Percentiles rank a stretch among this genome's conserved stretches.
Conservation (phyloP, 1,284 basidiomycete species). For the Ceraceosorus bombacis region DNA sequence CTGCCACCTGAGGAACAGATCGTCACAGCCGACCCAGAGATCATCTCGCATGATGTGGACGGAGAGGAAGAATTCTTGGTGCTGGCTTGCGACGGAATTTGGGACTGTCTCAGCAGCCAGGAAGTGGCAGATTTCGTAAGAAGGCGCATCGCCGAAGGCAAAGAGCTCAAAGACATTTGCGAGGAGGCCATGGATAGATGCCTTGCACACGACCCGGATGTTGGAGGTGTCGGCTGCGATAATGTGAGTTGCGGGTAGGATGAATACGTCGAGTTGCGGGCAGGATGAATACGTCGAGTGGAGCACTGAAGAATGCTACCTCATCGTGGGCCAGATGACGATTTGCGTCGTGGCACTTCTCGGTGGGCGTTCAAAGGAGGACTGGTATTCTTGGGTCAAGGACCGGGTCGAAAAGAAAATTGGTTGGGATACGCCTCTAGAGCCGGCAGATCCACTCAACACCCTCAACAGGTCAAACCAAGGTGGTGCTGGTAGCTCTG, state of each 20-base stretch:
- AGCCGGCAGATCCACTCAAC: constrained; percentile 54
- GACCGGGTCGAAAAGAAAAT: constrained; percentile 69
- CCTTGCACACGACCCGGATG: constrained; percentile 84
- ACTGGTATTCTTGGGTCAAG: constrained; percentile 88
- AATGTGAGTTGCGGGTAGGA: constrained; percentile 54
- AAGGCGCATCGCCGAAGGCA: constrained; percentile 71
- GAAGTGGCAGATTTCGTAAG: constrained; percentile 86
- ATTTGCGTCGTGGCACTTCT: constrained; percentile 82
- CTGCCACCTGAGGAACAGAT: constrained; percentile 82
- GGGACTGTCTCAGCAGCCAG: constrained; percentile 93
- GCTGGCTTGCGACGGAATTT: constrained; percentile 96
- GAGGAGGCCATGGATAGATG: constrained; percentile 89
- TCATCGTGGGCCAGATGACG: constrained; percentile 62
- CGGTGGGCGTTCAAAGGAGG: constrained; percentile 73
- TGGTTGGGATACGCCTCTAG: constrained; percentile 63
- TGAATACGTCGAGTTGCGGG: not conserved
- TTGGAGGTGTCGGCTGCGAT: constrained; percentile 93
- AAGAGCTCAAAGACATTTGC: constrained; percentile 70
- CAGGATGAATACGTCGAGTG: not conserved
- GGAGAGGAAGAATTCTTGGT: constrained; percentile 93
- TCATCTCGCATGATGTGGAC: constrained; percentile 70
- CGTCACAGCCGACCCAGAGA: constrained; percentile 90
- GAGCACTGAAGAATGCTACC: not conserved
- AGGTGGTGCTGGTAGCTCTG: constrained; percentile 6
- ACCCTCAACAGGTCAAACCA: constrained; percentile 45